Evolutionary conservation across 257 asterid genomes (phyloP).

Genomic region (Petrea volubilis): DNA sequence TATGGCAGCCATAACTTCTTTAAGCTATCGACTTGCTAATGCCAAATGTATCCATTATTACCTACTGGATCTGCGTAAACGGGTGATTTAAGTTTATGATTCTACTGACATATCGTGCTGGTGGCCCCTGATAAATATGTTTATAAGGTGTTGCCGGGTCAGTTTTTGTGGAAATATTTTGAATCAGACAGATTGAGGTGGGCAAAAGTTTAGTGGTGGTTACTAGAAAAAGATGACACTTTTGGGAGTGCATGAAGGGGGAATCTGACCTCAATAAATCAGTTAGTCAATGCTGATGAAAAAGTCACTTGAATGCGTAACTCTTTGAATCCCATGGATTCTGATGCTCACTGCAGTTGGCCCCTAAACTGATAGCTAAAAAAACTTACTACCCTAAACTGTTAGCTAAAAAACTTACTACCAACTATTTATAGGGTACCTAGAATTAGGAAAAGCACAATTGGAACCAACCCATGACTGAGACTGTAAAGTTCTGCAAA

Average conservation of each 20-base stretch:
- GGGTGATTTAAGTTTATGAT: constrained; percentile 1
- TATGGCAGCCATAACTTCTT: not conserved
- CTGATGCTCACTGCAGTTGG: not conserved
- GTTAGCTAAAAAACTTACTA: not conserved
- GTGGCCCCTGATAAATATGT: not conserved
- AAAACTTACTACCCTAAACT: not conserved
- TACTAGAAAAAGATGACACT: not conserved
- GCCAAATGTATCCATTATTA: not conserved
- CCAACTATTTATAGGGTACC: not conserved
- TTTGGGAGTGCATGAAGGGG: not conserved
- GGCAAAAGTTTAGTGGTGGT: not conserved
- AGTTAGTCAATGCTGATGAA: constrained; percentile 2
- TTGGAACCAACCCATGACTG: not conserved
- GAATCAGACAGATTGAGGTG: not conserved
- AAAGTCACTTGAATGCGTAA: constrained; percentile 10
- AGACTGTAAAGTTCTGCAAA: not conserved
- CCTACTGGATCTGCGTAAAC: not conserved
- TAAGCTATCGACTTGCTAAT: not conserved
- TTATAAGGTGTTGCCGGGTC: not conserved
- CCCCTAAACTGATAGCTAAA: not conserved
- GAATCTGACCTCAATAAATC: not conserved
- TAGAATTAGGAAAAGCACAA: not conserved
- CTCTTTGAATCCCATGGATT: not conserved
- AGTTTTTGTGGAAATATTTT: not conserved
- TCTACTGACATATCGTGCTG: not conserved